Evolutionary conservation across 768 basidiomycete genomes (phyloP).

Genomic region (Solioccasus polychromus): DNA sequence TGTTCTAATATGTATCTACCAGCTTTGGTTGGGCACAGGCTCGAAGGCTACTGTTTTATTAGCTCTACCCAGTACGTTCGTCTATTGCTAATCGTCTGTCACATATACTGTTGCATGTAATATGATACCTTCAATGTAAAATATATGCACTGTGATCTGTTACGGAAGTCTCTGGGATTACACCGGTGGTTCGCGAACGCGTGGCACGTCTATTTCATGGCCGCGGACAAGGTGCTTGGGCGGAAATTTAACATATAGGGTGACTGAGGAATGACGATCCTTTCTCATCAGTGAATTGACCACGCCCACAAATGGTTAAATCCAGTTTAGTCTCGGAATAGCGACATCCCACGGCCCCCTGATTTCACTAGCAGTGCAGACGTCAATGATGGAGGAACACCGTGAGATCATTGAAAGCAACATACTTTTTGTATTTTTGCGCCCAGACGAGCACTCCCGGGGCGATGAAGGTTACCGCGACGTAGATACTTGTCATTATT

Average conservation of each 20-base stretch:
- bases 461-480: constrained; percentile 66
- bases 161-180: constrained; percentile 12
- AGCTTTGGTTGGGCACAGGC: constrained; percentile 22
- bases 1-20: constrained; percentile 30
- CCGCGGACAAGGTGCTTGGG: constrained; percentile 24
- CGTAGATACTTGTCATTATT: constrained; percentile 48
- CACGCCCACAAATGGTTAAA: constrained; percentile 23
- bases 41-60: constrained; percentile 30
- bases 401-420: constrained; percentile 15
- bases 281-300: constrained; percentile 24
- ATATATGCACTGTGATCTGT: constrained; percentile 13
- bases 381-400: constrained; percentile 13
- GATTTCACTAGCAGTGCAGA: constrained; percentile 60
- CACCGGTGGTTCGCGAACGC: constrained; percentile 3
- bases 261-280: constrained; percentile 28
- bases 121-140: constrained; percentile 35
- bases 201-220: constrained; percentile 5
- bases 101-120: constrained; percentile 38
- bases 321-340: constrained; percentile 62
- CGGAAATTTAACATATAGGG: constrained; percentile 25
- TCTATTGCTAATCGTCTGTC: constrained; percentile 32
- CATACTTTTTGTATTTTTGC: constrained; percentile 84
- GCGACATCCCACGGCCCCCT: constrained; percentile 91
- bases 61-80: constrained; percentile 31
- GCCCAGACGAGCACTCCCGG: constrained; percentile 81